These are phyloP conservation scores for Teunomyces cretensis DNA, from an alignment of 805 yeast genomes.

Conservation along the genomic window DNA sequence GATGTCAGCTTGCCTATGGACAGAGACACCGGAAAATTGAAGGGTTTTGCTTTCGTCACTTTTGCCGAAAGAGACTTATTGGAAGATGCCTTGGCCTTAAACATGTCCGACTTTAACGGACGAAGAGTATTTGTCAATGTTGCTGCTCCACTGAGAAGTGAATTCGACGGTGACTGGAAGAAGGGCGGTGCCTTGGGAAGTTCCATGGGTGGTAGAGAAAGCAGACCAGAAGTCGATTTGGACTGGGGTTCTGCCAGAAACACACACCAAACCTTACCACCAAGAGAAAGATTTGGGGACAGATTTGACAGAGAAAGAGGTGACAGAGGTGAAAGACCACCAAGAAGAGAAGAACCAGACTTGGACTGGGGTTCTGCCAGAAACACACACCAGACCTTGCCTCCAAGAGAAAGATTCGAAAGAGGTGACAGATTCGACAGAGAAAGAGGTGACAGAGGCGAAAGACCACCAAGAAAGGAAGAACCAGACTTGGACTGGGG, in stretches of 20 bases:
- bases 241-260: slow-evolving; percentile 58
- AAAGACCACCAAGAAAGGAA: slow-evolving; percentile 35
- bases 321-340: slow-evolving; percentile 21
- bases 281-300: slow-evolving; percentile 26
- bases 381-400: slow-evolving; percentile 27
- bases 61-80: slow-evolving; percentile 46
- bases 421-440: slow-evolving; percentile 20
- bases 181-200: slow-evolving; percentile 9
- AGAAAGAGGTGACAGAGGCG: slow-evolving; percentile 14
- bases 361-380: slow-evolving; percentile 45
- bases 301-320: slow-evolving; percentile 20
- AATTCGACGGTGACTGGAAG: slow-evolving; percentile 47
- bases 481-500: slow-evolving; percentile 66
- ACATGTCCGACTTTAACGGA: slow-evolving; percentile 45
- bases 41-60: slow-evolving; percentile 56
- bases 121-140: slow-evolving; percentile 55
- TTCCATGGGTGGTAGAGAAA: slow-evolving; percentile 14
- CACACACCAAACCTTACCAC: slow-evolving; percentile 32
- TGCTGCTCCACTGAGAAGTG: slow-evolving; percentile 55
- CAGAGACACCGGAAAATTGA: slow-evolving; percentile 57
- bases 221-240: slow-evolving; percentile 52
- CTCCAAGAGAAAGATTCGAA: slow-evolving; percentile 30
- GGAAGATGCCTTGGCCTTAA: slow-evolving; percentile 51
- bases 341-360: slow-evolving; percentile 38
- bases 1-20: slow-evolving; percentile 77